phyloP scores from a whole-genome alignment of 2,329 filamentous ascomycete species.

The Colletotrichum lindemuthianum region DNA sequence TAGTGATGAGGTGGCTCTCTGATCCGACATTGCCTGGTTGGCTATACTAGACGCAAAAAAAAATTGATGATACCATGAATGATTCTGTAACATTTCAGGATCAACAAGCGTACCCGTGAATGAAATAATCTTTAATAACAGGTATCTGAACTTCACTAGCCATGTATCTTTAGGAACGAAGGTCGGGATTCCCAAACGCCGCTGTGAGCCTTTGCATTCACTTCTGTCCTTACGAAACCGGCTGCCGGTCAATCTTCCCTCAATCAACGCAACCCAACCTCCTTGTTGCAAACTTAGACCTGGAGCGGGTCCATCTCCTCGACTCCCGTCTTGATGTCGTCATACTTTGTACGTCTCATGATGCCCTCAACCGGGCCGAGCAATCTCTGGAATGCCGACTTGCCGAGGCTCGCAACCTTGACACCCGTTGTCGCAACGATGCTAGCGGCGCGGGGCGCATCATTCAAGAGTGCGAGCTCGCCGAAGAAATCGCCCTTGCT shows the following conservation, averaged over 20 bases:
- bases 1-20: not conserved
- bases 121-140: constrained; percentile 37
- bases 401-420: constrained; percentile 91
- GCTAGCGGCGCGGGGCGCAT: constrained; percentile 91
- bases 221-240: constrained; percentile 22
- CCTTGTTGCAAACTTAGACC: constrained; percentile 36
- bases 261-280: constrained; percentile 13
- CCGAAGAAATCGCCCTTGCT: constrained; percentile 96
- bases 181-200: constrained; percentile 43
- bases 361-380: constrained; percentile 94
- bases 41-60: constrained; percentile 4
- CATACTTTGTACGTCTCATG: constrained; percentile 81
- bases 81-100: not conserved
- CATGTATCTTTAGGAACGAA: constrained; percentile 48
- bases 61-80: constrained; percentile 24
- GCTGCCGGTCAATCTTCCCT: constrained; percentile 30
- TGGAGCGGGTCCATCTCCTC: constrained; percentile 76
- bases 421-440: constrained; percentile 86
- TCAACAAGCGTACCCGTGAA: not conserved
- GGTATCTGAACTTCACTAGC: constrained; percentile 49
- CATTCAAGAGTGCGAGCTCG: constrained; percentile 91
- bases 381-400: constrained; percentile 93
- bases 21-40: not conserved
- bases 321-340: constrained; percentile 68
- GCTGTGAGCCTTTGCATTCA: constrained; percentile 28